A percentile compares a stretch with the other conserved stretches of the same genome.
phyloP scores from a whole-genome alignment of 345 rosid genomes.

The Linum trigynum region DNA sequence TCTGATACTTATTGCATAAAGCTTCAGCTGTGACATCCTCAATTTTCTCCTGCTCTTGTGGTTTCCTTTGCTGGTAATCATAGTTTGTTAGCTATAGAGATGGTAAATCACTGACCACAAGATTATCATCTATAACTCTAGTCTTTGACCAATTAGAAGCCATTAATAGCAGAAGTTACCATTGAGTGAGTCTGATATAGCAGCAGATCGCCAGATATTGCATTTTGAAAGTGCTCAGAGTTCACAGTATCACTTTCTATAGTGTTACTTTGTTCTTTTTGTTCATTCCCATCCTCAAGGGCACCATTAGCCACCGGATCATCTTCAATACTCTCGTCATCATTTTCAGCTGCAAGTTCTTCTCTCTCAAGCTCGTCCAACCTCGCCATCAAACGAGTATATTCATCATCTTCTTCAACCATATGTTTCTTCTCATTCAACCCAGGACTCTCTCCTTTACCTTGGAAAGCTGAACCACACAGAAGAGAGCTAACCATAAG shows the following conservation, averaged over 20 bases:
- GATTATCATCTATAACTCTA: not conserved
- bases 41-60: conserved; percentile 17
- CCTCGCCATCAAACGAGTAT: conserved; percentile 57
- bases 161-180: conserved; percentile 29
- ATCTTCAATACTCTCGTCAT: conserved; percentile 18
- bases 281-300: not conserved
- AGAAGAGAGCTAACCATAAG: not conserved
- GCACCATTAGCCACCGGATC: conserved; percentile 6
- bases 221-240: conserved; percentile 19
- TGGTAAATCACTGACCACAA: not conserved
- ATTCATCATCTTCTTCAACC: conserved; percentile 60
- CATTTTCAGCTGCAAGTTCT: conserved; percentile 56
- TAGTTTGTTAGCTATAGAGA: conserved; percentile 4
- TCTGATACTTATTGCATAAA: conserved; percentile 23
- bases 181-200: conserved; percentile 17
- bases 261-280: not conserved
- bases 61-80: conserved; percentile 16
- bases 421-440: conserved; percentile 25
- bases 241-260: conserved; percentile 12
- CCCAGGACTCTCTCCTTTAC: conserved; percentile 6
- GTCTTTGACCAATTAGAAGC: conserved; percentile 7
- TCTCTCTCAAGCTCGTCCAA: conserved; percentile 88
- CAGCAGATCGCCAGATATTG: conserved; percentile 15
- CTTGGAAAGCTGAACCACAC: not conserved
- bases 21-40: conserved; percentile 19